A percentile compares a stretch with the other conserved stretches of the same genome.
These are phyloP conservation scores for Botrytis deweyae DNA, from an alignment of 2,329 filamentous ascomycete genomes.

Conservation along the genomic window DNA sequence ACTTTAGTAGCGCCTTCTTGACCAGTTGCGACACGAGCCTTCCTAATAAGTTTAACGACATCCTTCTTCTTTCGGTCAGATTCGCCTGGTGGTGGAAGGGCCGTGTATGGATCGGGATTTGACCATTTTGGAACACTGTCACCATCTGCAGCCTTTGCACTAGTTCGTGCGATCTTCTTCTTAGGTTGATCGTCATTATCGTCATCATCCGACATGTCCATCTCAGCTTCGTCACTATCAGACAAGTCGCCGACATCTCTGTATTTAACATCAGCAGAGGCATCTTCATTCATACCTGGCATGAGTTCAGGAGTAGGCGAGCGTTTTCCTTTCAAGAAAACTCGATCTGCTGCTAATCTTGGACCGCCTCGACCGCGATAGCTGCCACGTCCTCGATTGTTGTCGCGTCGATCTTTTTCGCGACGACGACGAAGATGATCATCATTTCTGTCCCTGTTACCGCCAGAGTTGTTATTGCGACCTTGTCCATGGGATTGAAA, in stretches of 20 bases:
- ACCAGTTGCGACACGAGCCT: constrained; percentile 68
- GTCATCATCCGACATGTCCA: constrained; percentile 58
- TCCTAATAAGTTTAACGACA: constrained; percentile 87
- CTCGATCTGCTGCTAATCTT: constrained; percentile 38
- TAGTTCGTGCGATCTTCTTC: constrained; percentile 46
- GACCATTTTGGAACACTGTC: constrained; percentile 75
- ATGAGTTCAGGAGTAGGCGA: constrained; percentile 41
- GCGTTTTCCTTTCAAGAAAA: constrained; percentile 39
- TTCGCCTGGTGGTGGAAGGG: constrained; percentile 76
- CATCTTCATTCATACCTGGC: constrained; percentile 39
- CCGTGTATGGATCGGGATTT: constrained; percentile 92
- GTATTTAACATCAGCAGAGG: constrained; percentile 47
- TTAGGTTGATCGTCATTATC: constrained; percentile 42
- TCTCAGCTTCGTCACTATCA: constrained; percentile 59
- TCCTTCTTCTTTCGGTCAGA: constrained; percentile 74
- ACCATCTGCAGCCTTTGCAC: constrained; percentile 43
- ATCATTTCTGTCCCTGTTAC: constrained; percentile 18
- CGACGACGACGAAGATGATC: constrained; percentile 6
- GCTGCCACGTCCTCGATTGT: constrained; percentile 29
- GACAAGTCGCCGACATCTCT: constrained; percentile 57
- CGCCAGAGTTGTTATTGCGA: constrained; percentile 24
- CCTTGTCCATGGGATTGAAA: constrained; percentile 32
- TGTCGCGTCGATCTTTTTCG: constrained; percentile 5
- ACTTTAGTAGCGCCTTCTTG: constrained; percentile 48
- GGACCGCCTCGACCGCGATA: constrained; percentile 35